Conservation (phyloP, 2,329 filamentous ascomycete species). For the Venturia carpophila region DNA sequence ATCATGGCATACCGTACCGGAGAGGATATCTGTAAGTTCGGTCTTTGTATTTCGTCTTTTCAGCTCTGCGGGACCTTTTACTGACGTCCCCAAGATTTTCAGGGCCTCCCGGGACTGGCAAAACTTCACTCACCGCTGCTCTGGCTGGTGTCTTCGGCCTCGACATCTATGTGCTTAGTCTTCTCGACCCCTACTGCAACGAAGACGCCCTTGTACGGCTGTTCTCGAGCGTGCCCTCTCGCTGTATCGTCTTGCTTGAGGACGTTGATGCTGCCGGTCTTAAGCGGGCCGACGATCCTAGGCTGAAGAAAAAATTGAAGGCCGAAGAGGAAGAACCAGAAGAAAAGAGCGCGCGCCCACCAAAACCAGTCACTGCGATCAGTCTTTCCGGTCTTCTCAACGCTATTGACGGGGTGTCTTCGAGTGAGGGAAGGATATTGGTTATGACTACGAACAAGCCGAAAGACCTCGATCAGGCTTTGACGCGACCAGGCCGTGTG, state of each 20-base stretch:
- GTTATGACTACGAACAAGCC: slow-evolving; percentile 28
- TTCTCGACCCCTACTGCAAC: slow-evolving; percentile 56
- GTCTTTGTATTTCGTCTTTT: background rate
- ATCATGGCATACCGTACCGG: slow-evolving; percentile 77
- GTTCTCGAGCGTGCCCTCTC: slow-evolving; percentile 59
- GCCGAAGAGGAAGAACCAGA: background rate
- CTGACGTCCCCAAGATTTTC: slow-evolving; percentile 43
- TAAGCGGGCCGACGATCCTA: slow-evolving; percentile 10
- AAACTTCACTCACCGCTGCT: slow-evolving; percentile 51
- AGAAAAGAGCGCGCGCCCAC: background rate
- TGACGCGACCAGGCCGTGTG: slow-evolving; percentile 24
- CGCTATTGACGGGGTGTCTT: slow-evolving; percentile 24
- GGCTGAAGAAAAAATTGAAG: background rate
- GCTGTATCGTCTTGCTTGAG: slow-evolving; percentile 33
- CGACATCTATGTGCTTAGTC: slow-evolving; percentile 37
- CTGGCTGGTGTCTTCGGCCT: slow-evolving; percentile 42
- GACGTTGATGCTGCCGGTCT: slow-evolving; percentile 19
- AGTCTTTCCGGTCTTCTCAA: slow-evolving; percentile 24
- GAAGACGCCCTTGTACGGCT: slow-evolving; percentile 52
- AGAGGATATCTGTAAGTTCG: slow-evolving; percentile 58
- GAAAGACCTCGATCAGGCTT: slow-evolving; percentile 24
- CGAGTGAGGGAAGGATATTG: slow-evolving; percentile 24
- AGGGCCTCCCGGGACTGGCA: slow-evolving; percentile 73
- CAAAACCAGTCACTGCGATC: slow-evolving; percentile 9
- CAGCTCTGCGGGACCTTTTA: background rate